A percentile compares a stretch with the other conserved stretches of the same genome.
Conservation (phyloP, 1,284 basidiomycete species). For the Irpex lacteus region DNA sequence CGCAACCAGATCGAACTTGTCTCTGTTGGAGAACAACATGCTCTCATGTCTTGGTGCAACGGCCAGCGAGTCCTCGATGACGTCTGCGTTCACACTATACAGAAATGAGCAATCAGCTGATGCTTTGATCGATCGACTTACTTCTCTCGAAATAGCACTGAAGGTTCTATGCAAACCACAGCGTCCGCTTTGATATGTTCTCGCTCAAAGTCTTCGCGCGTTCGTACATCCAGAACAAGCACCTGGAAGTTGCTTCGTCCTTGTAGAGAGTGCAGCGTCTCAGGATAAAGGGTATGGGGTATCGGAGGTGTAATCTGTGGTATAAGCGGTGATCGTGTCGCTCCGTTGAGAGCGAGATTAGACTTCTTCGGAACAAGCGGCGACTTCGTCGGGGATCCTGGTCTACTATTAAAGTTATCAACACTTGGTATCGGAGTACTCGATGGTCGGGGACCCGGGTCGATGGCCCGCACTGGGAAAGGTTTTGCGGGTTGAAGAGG, state of each 20-base stretch:
- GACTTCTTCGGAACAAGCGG: conserved; percentile 42
- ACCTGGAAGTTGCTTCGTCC: conserved; percentile 55
- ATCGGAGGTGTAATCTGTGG: conserved; percentile 38
- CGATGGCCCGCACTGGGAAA: conserved; percentile 51
- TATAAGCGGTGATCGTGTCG: conserved; percentile 17
- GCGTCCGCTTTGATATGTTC: conserved; percentile 73
- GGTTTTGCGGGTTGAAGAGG: conserved; percentile 27
- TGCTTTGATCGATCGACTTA: conserved; percentile 36
- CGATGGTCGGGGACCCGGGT: conserved; percentile 56
- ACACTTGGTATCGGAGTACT: conserved; percentile 67
- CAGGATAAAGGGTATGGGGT: conserved; percentile 58
- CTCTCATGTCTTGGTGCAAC: conserved; percentile 72
- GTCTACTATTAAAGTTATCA: conserved; percentile 57
- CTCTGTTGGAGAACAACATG: conserved; percentile 73
- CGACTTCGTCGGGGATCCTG: conserved; percentile 44
- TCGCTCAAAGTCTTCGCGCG: conserved; percentile 70
- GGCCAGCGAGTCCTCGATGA: conserved; percentile 76
- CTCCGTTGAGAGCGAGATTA: conserved; percentile 33
- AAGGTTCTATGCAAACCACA: conserved; percentile 85
- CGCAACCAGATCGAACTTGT: conserved; percentile 89
- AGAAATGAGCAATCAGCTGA: background rate
- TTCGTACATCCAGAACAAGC: conserved; percentile 82
- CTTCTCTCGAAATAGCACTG: conserved; percentile 67
- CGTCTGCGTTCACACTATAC: conserved; percentile 59
- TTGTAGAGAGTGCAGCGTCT: conserved; percentile 61